Percentiles rank a stretch among this genome's conserved stretches.
Conservation (phyloP, 805 yeast genomes). For the Candida krabiensis region DNA sequence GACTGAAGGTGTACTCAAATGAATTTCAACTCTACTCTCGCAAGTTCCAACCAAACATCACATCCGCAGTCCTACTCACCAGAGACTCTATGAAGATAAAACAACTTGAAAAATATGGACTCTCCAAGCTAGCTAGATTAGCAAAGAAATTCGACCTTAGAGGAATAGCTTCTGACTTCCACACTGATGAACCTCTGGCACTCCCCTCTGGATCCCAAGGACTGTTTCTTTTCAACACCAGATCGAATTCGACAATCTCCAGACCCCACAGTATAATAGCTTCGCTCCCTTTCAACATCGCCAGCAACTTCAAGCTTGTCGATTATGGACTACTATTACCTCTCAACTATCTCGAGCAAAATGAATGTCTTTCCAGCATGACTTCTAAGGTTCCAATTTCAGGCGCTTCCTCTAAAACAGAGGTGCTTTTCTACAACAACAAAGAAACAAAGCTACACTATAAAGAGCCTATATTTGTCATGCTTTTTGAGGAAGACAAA, state of each 20-base stretch:
- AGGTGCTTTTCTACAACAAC: constrained; percentile 28
- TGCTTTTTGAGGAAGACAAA: constrained; percentile 33
- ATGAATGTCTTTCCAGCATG: constrained; percentile 9
- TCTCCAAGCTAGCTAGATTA: constrained; percentile 11
- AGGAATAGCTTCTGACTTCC: constrained; percentile 12
- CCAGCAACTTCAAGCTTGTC: constrained; percentile 33
- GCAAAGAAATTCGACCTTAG: constrained; percentile 12
- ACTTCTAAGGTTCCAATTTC: constrained; percentile 2
- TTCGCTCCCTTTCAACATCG: constrained; percentile 41
- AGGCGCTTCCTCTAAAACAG: constrained; percentile 20
- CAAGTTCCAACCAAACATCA: constrained; percentile 17
- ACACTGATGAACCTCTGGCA: constrained; percentile 15
- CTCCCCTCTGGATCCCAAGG: constrained; percentile 37
- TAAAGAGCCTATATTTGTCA: constrained; percentile 38
- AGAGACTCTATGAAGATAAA: constrained; percentile 13
- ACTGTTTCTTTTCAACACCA: constrained; percentile 40
- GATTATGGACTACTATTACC: constrained; percentile 44
- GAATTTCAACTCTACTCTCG: constrained; percentile 13
- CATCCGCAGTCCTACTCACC: constrained; percentile 25
- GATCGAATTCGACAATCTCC: constrained; percentile 30
- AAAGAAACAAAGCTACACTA: constrained; percentile 17
- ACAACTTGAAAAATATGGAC: constrained; percentile 16
- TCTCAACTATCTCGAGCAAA: constrained; percentile 19
- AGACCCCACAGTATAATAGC: constrained; percentile 23
- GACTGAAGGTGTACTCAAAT: constrained; percentile 9